Evolutionary conservation across 2,329 filamentous ascomycete genomes (phyloP).

Genomic region (Ambrosiella beaveri): DNA sequence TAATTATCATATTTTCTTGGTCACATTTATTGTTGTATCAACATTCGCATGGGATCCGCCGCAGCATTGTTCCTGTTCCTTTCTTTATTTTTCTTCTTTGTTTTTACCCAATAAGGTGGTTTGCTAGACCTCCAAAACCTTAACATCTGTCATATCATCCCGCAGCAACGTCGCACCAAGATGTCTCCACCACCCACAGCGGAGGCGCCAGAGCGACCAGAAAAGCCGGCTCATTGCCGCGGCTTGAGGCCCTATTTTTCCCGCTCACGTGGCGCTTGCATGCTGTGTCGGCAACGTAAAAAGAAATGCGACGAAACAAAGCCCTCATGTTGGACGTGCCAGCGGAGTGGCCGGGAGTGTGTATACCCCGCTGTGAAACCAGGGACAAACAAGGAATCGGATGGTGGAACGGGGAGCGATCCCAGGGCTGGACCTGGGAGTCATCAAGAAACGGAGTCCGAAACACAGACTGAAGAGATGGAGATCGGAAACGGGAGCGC

Average conservation of each 20-base stretch:
- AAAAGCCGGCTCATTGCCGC: conserved; percentile 9
- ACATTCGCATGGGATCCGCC: background rate
- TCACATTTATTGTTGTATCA: too few species aligned
- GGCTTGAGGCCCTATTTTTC: conserved; percentile 12
- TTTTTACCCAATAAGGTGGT: too few species aligned
- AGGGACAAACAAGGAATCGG: background rate
- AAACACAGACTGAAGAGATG: background rate
- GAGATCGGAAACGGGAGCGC: background rate
- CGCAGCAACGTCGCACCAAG: too few species aligned
- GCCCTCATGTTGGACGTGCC: conserved; percentile 15
- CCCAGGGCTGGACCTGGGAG: background rate
- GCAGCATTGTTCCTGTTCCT: background rate
- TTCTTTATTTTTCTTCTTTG: background rate
- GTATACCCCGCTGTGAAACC: conserved; percentile 8
- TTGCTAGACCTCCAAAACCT: too few species aligned
- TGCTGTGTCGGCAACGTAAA: conserved; percentile 20
- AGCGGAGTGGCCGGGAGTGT: conserved; percentile 10
- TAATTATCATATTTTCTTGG: background rate
- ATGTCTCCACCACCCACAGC: background rate
- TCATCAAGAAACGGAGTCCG: background rate
- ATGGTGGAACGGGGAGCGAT: background rate
- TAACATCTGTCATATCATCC: too few species aligned
- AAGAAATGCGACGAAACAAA: conserved; percentile 20
- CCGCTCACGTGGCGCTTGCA: conserved; percentile 16
- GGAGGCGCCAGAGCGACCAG: background rate